phyloP scores from a whole-genome alignment of 345 rosid genomes.

The Barbarea vulgaris region DNA sequence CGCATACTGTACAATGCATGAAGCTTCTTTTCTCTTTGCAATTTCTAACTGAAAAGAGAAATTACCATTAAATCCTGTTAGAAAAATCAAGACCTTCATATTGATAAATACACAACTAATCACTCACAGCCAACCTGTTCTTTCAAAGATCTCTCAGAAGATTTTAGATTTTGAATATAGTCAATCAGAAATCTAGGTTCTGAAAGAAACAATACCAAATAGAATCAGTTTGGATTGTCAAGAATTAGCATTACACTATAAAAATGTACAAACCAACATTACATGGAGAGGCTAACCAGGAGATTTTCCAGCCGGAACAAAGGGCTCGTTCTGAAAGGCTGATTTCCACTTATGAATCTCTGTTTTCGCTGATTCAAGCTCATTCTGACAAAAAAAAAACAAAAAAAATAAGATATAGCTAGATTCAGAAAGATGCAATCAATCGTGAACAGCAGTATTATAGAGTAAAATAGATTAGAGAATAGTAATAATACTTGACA shows the following conservation, averaged over 20 bases:
- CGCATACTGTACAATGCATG: constrained; percentile 92
- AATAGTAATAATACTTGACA: constrained; percentile 62
- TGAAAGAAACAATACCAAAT: constrained; percentile 44
- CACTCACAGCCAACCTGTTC: constrained; percentile 69
- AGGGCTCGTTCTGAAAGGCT: constrained; percentile 75
- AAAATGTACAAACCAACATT: constrained; percentile 18
- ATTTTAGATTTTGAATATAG: constrained; percentile 77
- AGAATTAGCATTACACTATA: background rate
- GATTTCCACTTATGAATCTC: constrained; percentile 87
- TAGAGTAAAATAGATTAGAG: constrained; percentile 11
- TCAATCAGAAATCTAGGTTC: constrained; percentile 72
- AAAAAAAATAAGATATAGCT: background rate
- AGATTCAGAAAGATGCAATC: background rate
- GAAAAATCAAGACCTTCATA: constrained; percentile 15
- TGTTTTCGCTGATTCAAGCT: constrained; percentile 76
- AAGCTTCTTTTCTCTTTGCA: constrained; percentile 96
- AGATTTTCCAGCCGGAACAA: constrained; percentile 62
- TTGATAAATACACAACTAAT: background rate
- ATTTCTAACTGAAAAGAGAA: constrained; percentile 72
- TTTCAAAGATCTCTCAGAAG: constrained; percentile 78
- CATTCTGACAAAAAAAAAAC: constrained; percentile 47
- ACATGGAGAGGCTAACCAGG: constrained; percentile 64
- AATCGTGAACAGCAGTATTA: background rate
- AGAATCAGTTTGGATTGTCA: constrained; percentile 3
- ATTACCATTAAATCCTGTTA: constrained; percentile 13